Conservation (phyloP, 257 asterid species). For the Ligustrum vulgare region DNA sequence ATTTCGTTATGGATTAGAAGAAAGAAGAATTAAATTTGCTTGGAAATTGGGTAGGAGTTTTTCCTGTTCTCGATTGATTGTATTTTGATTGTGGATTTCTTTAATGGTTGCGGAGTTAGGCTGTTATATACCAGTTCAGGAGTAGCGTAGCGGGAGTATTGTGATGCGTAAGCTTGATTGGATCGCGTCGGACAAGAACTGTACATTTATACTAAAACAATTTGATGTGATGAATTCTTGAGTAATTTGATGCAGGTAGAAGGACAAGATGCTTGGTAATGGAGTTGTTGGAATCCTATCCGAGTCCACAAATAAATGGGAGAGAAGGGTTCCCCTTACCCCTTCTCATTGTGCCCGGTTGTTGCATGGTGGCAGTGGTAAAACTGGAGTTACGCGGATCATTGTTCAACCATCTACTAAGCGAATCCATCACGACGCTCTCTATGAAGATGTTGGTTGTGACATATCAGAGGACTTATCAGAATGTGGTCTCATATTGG, state of each 20-base stretch:
- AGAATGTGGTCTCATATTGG: slow-evolving; percentile 84
- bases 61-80: background rate
- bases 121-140: background rate
- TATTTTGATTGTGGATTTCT: background rate
- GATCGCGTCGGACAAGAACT: background rate
- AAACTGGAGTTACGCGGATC: slow-evolving; percentile 81
- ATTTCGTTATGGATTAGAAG: background rate
- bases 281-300: slow-evolving; percentile 91
- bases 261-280: slow-evolving; percentile 67
- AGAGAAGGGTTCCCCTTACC: slow-evolving; percentile 86
- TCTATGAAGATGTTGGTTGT: slow-evolving; percentile 96
- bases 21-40: background rate
- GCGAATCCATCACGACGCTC: slow-evolving; percentile 87
- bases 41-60: background rate
- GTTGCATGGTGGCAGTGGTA: slow-evolving; percentile 70
- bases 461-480: slow-evolving; percentile 87
- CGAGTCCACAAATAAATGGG: slow-evolving; percentile 98
- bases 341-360: slow-evolving; percentile 92
- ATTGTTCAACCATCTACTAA: slow-evolving; percentile 91
- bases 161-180: background rate
- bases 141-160: background rate
- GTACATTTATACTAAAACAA: background rate
- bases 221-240: background rate
- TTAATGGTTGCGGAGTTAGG: background rate
- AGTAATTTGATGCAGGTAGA: slow-evolving; percentile 6